Evolutionary conservation across 768 basidiomycete species (phyloP).

Genomic region (Russula brevipes): DNA sequence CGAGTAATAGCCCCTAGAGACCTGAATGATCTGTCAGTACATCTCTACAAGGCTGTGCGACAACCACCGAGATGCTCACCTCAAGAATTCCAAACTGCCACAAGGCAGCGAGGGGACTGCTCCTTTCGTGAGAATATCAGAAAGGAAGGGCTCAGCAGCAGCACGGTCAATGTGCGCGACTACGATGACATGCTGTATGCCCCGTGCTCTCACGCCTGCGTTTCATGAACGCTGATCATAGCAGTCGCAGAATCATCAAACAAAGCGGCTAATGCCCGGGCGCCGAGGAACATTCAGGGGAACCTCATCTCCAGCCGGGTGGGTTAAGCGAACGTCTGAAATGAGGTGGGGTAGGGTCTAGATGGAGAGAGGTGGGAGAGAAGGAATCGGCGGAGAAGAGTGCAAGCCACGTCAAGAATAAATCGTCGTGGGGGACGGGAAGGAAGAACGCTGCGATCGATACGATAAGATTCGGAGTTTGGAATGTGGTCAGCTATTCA

Average conservation of each 20-base stretch:
- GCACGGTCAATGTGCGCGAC: too few species aligned
- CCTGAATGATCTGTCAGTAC: background rate
- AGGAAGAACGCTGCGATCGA: background rate
- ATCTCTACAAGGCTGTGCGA: background rate
- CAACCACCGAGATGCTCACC: background rate
- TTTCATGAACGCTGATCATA: slow-evolving; percentile 2
- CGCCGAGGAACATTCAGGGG: background rate
- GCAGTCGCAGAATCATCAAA: background rate
- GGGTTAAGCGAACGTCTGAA: background rate
- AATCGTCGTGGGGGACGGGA: background rate
- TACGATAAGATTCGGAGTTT: slow-evolving; percentile 5
- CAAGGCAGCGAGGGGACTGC: background rate
- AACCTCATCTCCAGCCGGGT: background rate
- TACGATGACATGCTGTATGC: background rate
- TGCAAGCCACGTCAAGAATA: background rate
- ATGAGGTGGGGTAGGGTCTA: background rate
- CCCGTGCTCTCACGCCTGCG: background rate
- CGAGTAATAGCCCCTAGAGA: background rate
- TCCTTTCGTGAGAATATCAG: background rate
- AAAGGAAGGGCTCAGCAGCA: background rate
- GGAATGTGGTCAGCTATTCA: background rate
- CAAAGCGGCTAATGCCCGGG: background rate
- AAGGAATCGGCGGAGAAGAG: background rate
- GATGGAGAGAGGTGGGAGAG: background rate
- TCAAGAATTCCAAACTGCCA: background rate